Conservation (phyloP, 139 green algal species). For the Volvox africanus region DNA sequence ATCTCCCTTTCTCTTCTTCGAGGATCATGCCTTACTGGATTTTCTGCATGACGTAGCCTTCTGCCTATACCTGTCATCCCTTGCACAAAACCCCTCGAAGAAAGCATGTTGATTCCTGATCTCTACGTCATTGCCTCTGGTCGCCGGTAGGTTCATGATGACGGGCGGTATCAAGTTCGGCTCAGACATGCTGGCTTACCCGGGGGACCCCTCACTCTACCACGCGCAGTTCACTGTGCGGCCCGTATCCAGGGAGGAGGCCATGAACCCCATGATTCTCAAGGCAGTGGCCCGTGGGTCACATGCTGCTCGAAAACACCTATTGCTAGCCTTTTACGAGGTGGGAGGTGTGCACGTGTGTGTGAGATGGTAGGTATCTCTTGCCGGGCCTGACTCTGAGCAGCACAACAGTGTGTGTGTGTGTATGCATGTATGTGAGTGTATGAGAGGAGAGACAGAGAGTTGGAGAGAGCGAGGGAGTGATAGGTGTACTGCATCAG, state of each 20-base stretch:
- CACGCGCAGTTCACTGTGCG: slow-evolving; percentile 82
- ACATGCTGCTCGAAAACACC: slow-evolving; percentile 80
- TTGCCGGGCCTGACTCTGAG: too few relatives aligned
- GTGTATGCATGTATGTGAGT: too few relatives aligned
- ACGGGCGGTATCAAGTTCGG: slow-evolving; percentile 88
- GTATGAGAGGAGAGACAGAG: too few relatives aligned
- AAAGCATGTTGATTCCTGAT: too few relatives aligned
- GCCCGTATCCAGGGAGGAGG: slow-evolving; percentile 38
- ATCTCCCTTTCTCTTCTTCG: too few relatives aligned
- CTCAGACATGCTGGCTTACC: slow-evolving; percentile 82
- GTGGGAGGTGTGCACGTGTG: neutral
- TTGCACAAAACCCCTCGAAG: too few relatives aligned
- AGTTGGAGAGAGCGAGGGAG: too few relatives aligned
- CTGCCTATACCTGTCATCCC: neutral
- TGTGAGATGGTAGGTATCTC: neutral
- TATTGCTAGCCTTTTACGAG: slow-evolving; percentile 68
- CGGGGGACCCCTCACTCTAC: slow-evolving; percentile 80
- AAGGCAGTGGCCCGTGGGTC: slow-evolving; percentile 65
- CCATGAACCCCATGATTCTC: slow-evolving; percentile 63
- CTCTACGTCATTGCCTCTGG: too few relatives aligned
- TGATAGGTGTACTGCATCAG: too few relatives aligned
- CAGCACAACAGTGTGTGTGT: too few relatives aligned
- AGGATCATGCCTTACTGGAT: neutral
- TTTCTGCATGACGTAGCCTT: neutral
- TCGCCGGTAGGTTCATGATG: slow-evolving; percentile 61